Evolutionary conservation across 2,329 filamentous ascomycete genomes (phyloP).

Genomic region (Claviceps fusiformis): DNA sequence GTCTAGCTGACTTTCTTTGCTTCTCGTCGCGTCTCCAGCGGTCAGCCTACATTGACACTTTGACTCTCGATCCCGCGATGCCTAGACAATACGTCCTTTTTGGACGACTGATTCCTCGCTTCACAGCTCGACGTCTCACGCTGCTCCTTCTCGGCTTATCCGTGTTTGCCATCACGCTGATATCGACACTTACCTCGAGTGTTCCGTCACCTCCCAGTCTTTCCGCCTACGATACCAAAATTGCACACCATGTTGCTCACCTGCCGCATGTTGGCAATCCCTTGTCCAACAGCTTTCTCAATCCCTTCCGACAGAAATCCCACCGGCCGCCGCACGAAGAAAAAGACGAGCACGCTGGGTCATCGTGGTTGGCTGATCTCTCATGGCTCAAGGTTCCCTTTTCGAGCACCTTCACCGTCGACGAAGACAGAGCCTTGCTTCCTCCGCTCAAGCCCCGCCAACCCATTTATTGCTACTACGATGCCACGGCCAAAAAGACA

Average conservation of each 20-base stretch:
- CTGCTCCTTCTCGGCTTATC: slow-evolving; percentile 36
- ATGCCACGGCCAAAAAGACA: slow-evolving; percentile 49
- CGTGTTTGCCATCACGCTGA: slow-evolving; percentile 39
- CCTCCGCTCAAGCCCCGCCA: slow-evolving; percentile 60
- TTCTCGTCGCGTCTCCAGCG: neutral
- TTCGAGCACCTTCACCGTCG: slow-evolving; percentile 64
- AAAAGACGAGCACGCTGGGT: slow-evolving; percentile 65
- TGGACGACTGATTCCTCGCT: slow-evolving; percentile 34
- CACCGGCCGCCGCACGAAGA: slow-evolving; percentile 62
- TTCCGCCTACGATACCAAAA: slow-evolving; percentile 35
- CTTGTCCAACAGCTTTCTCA: slow-evolving; percentile 36
- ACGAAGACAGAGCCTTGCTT: slow-evolving; percentile 71
- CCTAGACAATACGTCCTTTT: slow-evolving; percentile 22
- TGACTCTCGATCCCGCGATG: slow-evolving; percentile 11
- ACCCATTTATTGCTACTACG: slow-evolving; percentile 84
- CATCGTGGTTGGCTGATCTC: slow-evolving; percentile 79
- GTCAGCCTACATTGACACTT: neutral
- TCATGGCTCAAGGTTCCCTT: slow-evolving; percentile 78
- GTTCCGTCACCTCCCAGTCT: slow-evolving; percentile 35
- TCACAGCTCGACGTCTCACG: slow-evolving; percentile 39
- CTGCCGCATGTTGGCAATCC: slow-evolving; percentile 17
- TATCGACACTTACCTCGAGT: slow-evolving; percentile 36
- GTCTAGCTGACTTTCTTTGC: neutral
- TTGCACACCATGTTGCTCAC: slow-evolving; percentile 26
- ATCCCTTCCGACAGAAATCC: slow-evolving; percentile 54